Conservation (phyloP, 2,329 filamentous ascomycete genomes). For the Trichocomaceae sp. region DNA sequence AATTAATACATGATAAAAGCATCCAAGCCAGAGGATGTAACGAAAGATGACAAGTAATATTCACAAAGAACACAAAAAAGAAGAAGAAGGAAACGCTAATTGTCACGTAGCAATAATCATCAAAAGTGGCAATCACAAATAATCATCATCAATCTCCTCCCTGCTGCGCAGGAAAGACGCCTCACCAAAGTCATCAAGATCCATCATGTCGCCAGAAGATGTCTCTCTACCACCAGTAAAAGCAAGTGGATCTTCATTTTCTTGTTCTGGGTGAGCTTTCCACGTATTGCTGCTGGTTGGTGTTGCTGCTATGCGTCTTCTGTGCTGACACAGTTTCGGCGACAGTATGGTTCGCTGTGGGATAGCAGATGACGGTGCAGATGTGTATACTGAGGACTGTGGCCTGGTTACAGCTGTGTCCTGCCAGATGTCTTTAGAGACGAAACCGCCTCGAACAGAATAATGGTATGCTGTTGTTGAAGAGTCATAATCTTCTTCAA, state of each 20-base stretch:
- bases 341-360: slow-evolving; percentile 27
- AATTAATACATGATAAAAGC: neutral
- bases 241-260: slow-evolving; percentile 20
- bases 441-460: neutral
- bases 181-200: slow-evolving; percentile 41
- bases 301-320: slow-evolving; percentile 14
- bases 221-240: neutral
- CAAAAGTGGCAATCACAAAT: slow-evolving; percentile 6
- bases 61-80: slow-evolving; percentile 18
- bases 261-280: slow-evolving; percentile 22
- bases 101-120: slow-evolving; percentile 5
- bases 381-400: neutral
- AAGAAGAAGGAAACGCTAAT: no score
- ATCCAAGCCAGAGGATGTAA: neutral
- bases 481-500: slow-evolving; percentile 30
- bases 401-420: neutral
- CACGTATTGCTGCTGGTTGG: slow-evolving; percentile 11
- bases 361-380: neutral
- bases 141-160: slow-evolving; percentile 34
- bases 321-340: slow-evolving; percentile 26
- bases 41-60: slow-evolving; percentile 10
- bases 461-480: neutral
- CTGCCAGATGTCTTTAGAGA: slow-evolving; percentile 22
- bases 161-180: slow-evolving; percentile 38
- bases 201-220: slow-evolving; percentile 25